Evolutionary conservation across 371 early-diverging fungal genomes (phyloP), one percentile per base, ranked within the genome.

Genomic region (Funneliformis caledonium): DNA sequence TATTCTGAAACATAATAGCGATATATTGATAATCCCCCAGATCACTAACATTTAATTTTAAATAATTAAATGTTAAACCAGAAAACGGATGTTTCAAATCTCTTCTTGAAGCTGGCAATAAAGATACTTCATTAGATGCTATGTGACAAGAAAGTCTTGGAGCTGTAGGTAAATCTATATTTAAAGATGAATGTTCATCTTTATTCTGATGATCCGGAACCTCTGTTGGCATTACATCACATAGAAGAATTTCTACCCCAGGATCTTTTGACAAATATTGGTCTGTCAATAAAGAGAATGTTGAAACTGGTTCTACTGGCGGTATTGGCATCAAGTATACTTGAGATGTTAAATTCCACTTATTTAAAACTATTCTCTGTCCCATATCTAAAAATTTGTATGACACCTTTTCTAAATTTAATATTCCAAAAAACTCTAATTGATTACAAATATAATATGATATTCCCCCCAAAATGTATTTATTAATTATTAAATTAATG

Each of bases 281-380:
- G 79, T 87, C 87, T 0, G 91, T 86, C 70, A 91, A 65, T 3
- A 91, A 72, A 61, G 85, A 84, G 65, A 91, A 88, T 16, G 86
- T 84, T 70, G 83, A 84, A 80, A 85, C 83, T 50, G 85, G 84
- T 70, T 84, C 85, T 81, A 89, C 48, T 43, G 86, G 64, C 5
- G 80, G 52, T 50, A 86, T 81, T 5, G 80, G 80, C 80, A 79
- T 79, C 42, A 79, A 61, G 56, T 79, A 67, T 10, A 70, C 42
- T 79, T 79, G 47, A 8, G 69, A 11, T 33, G 37, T 59, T 37
- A 43, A 60, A 1, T 37, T 43, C 14, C n/a, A 60, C 1, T 22
- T 26, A 12, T 68, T 79, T 52, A 79, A 60, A n/a, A 79, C 80
- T 42, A 79, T 45, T 45, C 80, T 79, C 31, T 79, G 80, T 14